These are phyloP conservation scores for Gaertneriomyces semiglobifer DNA, from an alignment of 192 early-diverging fungal species.

Conservation along the genomic window DNA sequence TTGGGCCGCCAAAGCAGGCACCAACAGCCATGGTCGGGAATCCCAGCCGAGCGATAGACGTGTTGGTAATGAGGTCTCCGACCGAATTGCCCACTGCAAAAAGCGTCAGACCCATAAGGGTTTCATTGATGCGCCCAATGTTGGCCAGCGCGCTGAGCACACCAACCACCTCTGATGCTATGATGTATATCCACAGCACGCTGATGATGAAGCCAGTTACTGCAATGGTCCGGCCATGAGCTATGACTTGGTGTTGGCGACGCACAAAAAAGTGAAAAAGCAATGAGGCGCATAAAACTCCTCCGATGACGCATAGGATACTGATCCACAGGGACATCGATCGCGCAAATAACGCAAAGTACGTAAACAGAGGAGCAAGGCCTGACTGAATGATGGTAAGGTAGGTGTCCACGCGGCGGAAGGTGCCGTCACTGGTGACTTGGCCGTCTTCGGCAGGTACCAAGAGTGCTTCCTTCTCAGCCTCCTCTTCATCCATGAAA, in stretches of 20 bases:
- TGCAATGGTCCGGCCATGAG: conserved; percentile 26
- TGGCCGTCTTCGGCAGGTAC: conserved; percentile 11
- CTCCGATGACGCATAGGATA: conserved; percentile 22
- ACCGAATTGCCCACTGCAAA: conserved; percentile 73
- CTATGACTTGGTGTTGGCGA: conserved; percentile 11
- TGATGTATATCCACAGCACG: conserved; percentile 81
- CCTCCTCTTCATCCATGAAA: conserved; percentile 13
- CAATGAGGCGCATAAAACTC: background rate
- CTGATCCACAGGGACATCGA: conserved; percentile 32
- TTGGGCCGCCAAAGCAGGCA: conserved; percentile 90
- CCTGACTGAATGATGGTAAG: conserved; percentile 59
- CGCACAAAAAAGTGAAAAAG: too few relatives aligned
- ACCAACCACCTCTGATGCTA: conserved; percentile 88
- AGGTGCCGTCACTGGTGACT: conserved; percentile 18
- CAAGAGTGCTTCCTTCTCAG: background rate
- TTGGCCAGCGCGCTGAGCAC: conserved; percentile 75
- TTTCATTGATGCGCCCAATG: conserved; percentile 72
- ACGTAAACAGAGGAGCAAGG: conserved; percentile 53
- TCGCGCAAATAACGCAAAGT: background rate
- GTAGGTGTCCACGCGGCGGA: conserved; percentile 49
- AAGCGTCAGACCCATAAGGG: conserved; percentile 67
- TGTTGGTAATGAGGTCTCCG: conserved; percentile 87
- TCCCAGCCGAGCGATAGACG: conserved; percentile 86
- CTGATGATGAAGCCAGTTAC: conserved; percentile 71
- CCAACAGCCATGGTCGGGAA: conserved; percentile 92